phyloP scores from a whole-genome alignment of 345 rosid species.

The Eucalyptus marginata region DNA sequence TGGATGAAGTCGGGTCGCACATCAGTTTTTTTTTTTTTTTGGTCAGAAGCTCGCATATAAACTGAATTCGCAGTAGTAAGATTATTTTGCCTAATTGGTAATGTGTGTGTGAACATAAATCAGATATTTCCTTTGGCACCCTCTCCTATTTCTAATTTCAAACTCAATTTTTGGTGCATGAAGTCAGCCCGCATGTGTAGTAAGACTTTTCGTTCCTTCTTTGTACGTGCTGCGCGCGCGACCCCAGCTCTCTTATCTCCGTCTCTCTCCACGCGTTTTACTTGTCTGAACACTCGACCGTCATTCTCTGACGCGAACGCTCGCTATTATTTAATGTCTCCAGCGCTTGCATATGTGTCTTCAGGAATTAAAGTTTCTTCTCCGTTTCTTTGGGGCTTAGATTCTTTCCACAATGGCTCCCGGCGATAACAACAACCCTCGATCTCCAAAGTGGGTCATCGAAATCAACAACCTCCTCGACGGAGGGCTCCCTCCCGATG shows the following conservation, averaged over 20 bases:
- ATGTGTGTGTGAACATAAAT: background rate
- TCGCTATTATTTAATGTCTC: background rate
- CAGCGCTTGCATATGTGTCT: background rate
- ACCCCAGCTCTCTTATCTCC: background rate
- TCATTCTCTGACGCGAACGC: background rate
- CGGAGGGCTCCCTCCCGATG: too few relatives aligned
- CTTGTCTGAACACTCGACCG: too few relatives aligned
- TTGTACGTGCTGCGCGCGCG: too few relatives aligned
- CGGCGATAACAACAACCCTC: too few relatives aligned
- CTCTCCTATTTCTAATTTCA: background rate
- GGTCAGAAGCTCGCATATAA: background rate
- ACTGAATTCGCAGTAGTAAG: background rate
- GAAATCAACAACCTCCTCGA: too few relatives aligned
- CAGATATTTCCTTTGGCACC: background rate
- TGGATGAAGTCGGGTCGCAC: too few relatives aligned
- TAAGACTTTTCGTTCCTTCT: background rate
- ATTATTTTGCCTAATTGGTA: too few relatives aligned
- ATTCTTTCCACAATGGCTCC: too few relatives aligned
- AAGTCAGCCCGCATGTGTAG: background rate
- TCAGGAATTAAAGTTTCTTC: too few relatives aligned
- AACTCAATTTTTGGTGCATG: background rate
- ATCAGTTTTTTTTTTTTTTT: too few relatives aligned
- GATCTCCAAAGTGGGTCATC: too few relatives aligned
- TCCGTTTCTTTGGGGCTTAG: too few relatives aligned
- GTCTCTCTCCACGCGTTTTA: background rate